Evolutionary conservation across 2,329 filamentous ascomycete genomes (phyloP).

Genomic region (Dothideomycetes sp.): DNA sequence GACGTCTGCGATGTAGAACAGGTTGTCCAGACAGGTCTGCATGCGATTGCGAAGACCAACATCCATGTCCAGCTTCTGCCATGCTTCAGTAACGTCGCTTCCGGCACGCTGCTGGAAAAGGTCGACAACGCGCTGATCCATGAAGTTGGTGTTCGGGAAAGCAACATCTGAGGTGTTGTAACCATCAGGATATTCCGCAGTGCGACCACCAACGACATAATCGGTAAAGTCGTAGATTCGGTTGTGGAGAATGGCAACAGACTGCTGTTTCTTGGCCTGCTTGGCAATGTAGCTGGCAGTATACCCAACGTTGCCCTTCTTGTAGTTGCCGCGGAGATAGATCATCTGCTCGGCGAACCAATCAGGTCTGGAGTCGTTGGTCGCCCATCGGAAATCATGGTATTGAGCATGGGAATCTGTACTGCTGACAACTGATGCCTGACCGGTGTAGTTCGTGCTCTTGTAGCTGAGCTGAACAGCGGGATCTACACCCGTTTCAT

Average conservation of each 20-base stretch:
- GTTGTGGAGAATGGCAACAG: slow-evolving; percentile 67
- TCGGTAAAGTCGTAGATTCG: slow-evolving; percentile 82
- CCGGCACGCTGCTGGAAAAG: slow-evolving; percentile 71
- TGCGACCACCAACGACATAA: slow-evolving; percentile 67
- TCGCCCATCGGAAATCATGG: slow-evolving; percentile 85
- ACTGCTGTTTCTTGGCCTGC: slow-evolving; percentile 52
- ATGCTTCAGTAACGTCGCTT: slow-evolving; percentile 71
- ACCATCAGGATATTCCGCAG: slow-evolving; percentile 46
- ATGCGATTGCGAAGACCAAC: slow-evolving; percentile 51
- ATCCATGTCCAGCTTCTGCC: slow-evolving; percentile 58
- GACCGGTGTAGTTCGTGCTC: slow-evolving; percentile 61
- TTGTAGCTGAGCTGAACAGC: slow-evolving; percentile 79
- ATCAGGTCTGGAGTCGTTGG: slow-evolving; percentile 70
- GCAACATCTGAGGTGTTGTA: slow-evolving; percentile 28
- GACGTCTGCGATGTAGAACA: slow-evolving; percentile 87
- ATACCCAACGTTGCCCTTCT: slow-evolving; percentile 81
- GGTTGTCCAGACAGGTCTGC: slow-evolving; percentile 77
- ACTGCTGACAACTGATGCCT: slow-evolving; percentile 51
- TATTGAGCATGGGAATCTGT: slow-evolving; percentile 67
- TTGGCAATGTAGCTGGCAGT: slow-evolving; percentile 64
- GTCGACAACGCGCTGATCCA: slow-evolving; percentile 61
- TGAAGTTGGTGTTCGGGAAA: slow-evolving; percentile 58
- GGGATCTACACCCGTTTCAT: slow-evolving; percentile 55
- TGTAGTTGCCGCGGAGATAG: slow-evolving; percentile 64
- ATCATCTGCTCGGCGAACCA: slow-evolving; percentile 91